Conservation (phyloP, 495 filamentous ascomycete genomes). For the Tuber microsphaerosporum region DNA sequence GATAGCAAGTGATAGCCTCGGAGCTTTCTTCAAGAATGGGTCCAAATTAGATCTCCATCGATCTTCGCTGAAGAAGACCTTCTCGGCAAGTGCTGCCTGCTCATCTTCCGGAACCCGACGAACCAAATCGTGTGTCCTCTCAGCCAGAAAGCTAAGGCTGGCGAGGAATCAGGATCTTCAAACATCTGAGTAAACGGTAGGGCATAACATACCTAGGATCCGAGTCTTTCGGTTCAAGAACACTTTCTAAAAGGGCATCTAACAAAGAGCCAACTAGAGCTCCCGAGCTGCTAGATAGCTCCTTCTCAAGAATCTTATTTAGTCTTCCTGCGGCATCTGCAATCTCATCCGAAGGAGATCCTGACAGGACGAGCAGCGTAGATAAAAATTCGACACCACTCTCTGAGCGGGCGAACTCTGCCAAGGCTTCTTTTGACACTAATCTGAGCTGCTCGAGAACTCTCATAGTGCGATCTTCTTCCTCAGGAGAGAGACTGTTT, state of each 20-base stretch:
- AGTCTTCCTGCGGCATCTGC: constrained; percentile 49
- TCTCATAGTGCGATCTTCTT: constrained; percentile 41
- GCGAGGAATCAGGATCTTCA: constrained; percentile 5
- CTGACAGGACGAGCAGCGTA: constrained; percentile 53
- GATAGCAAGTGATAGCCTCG: constrained; percentile 60
- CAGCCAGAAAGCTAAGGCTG: constrained; percentile 52
- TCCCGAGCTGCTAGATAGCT: constrained; percentile 43
- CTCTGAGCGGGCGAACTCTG: constrained; percentile 45
- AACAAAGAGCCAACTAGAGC: constrained; percentile 42
- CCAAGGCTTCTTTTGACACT: constrained; percentile 44
- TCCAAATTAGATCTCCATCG: constrained; percentile 53
- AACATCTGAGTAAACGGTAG: background rate
- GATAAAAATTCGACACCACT: constrained; percentile 52
- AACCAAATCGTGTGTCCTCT: constrained; percentile 51
- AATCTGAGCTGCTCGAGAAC: constrained; percentile 45
- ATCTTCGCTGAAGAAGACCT: constrained; percentile 48
- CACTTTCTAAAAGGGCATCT: constrained; percentile 50
- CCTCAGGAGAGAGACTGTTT: constrained; percentile 46
- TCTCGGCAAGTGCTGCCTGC: constrained; percentile 39
- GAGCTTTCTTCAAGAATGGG: constrained; percentile 53
- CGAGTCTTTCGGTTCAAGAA: constrained; percentile 48
- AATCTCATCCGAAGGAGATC: constrained; percentile 53
- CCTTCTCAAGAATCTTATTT: constrained; percentile 44
- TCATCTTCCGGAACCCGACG: constrained; percentile 43
- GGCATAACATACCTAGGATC: constrained; percentile 47